phyloP scores from a whole-genome alignment of 768 basidiomycete genomes.

The Hemileccinum impolitum region DNA sequence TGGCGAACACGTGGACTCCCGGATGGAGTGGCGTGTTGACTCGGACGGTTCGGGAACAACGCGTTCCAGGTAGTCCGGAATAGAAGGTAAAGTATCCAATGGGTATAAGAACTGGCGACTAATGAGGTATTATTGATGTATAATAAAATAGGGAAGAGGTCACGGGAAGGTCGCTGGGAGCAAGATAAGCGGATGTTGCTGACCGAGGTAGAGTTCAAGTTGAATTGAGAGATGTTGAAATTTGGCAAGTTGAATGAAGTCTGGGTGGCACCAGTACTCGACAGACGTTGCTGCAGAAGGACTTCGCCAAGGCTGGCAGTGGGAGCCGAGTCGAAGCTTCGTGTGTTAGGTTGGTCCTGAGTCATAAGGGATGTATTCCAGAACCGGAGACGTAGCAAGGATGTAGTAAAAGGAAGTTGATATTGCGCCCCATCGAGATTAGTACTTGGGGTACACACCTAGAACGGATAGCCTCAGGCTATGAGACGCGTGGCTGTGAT shows the following conservation, averaged over 20 bases:
- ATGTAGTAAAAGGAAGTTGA: constrained; percentile 38
- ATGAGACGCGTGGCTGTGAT: constrained; percentile 34
- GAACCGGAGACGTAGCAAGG: constrained; percentile 46
- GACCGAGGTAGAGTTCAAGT: too few species aligned
- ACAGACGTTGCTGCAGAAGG: constrained; percentile 24
- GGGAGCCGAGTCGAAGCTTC: constrained; percentile 31
- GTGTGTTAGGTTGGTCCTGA: constrained; percentile 31
- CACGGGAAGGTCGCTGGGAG: too few species aligned
- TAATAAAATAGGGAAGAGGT: too few species aligned
- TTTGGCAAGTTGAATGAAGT: constrained; percentile 23
- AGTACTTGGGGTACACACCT: constrained; percentile 29
- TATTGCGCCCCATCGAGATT: constrained; percentile 36
- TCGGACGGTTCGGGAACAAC: constrained; percentile 40
- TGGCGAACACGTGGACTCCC: constrained; percentile 58
- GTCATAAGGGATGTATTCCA: constrained; percentile 45
- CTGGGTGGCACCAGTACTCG: constrained; percentile 22
- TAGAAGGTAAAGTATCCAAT: too few species aligned
- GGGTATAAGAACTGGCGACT: too few species aligned
- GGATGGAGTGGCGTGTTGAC: constrained; percentile 65
- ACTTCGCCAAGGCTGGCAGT: constrained; percentile 30
- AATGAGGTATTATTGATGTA: too few species aligned
- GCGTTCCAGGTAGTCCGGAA: constrained; percentile 31
- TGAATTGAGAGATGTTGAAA: too few species aligned
- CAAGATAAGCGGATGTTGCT: too few species aligned
- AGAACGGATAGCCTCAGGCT: constrained; percentile 36